Base-by-base conservation (phyloP, 2,329 filamentous ascomycete genomes). In the Drechslera avenae region DNA sequence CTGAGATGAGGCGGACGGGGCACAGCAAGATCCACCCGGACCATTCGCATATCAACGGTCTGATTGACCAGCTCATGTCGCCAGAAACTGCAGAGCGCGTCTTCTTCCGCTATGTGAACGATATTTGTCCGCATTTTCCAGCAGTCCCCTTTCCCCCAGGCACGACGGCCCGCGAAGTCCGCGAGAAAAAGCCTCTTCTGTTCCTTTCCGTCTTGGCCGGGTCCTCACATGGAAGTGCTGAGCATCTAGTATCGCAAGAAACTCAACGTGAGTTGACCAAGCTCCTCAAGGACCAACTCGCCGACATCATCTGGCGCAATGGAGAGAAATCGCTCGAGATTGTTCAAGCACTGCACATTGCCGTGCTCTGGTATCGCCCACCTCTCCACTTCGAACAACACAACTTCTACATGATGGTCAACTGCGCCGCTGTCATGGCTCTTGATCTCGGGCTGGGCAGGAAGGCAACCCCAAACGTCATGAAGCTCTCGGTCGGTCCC, bases 401-500 rank as follows among this genome's bases (percentile, higher is more conserved):
- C 66, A 94, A 94, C 68, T 95, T 94, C 71, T 96, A 94, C 75
- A 89, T 93, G 75, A 82, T 94, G 59, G 85, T 91, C 37, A 90
- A 96, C 69, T 85, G 90, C 66, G 88, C 89, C 2, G 87, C 87
- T 39, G 83, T 90, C 61, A 90, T 96, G 86, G 88, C 87, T 19
- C 85, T 95, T 46, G 91, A 96, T 62, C 82, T 96, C 28, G 91
- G 91, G 0, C 82, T 96, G 5, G 89, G 87, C 13, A 82, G 83
- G 56, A 78, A 79, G 79, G 63, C 78, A 73, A 58, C 55, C 67
- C 77, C 61, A n/a, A 75, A 70, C 28, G 64, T 72, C 19, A 69
- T 72, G 63, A 73, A 69, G 50, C 54, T 75, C 3, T 67, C 67
- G 1, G 64, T 71, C 13, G 56, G 69, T 16, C 57, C 73, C 31